phyloP scores from a whole-genome alignment of 176 grass and related monocot species.

The Bolboschoenus planiculmis region DNA sequence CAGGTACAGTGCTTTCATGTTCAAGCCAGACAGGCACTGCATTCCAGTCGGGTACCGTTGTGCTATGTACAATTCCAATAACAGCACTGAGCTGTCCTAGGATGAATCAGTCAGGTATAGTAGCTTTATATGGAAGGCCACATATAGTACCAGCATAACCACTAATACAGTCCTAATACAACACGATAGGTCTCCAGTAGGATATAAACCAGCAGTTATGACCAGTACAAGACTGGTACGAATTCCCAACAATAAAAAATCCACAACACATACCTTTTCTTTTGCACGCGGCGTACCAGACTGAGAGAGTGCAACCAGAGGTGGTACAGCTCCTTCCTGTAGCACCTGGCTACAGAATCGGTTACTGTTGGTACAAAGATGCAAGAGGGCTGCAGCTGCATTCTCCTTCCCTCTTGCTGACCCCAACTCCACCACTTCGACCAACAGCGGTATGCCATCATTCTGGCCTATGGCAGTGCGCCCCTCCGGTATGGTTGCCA shows the following conservation, averaged over 20 bases:
- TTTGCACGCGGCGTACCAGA: slow-evolving; percentile 77
- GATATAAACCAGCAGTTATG: neutral
- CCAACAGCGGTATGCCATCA: slow-evolving; percentile 55
- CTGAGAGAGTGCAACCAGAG: slow-evolving; percentile 62
- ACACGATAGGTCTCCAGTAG: neutral
- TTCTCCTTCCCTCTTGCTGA: slow-evolving; percentile 75
- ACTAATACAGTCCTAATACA: neutral
- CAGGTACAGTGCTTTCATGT: neutral
- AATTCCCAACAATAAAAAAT: slow-evolving; percentile 7
- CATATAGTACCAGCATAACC: neutral
- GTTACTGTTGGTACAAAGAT: slow-evolving; percentile 65
- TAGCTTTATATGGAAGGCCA: neutral
- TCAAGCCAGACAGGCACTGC: neutral
- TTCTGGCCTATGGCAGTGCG: slow-evolving; percentile 49
- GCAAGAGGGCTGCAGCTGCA: slow-evolving; percentile 59
- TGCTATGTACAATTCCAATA: neutral
- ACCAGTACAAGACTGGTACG: neutral
- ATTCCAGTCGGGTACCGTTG: neutral
- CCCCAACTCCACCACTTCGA: slow-evolving; percentile 87
- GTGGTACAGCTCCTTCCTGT: slow-evolving; percentile 78
- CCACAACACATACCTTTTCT: slow-evolving; percentile 54
- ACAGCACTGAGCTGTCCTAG: neutral
- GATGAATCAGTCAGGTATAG: neutral
- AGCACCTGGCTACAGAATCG: slow-evolving; percentile 69
- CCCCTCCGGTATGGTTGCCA: slow-evolving; percentile 63